Evolutionary conservation across 352 stramenopile genomes (phyloP), one percentile per base, ranked within the genome.

Genomic region (Phytophthora agathidicida): DNA sequence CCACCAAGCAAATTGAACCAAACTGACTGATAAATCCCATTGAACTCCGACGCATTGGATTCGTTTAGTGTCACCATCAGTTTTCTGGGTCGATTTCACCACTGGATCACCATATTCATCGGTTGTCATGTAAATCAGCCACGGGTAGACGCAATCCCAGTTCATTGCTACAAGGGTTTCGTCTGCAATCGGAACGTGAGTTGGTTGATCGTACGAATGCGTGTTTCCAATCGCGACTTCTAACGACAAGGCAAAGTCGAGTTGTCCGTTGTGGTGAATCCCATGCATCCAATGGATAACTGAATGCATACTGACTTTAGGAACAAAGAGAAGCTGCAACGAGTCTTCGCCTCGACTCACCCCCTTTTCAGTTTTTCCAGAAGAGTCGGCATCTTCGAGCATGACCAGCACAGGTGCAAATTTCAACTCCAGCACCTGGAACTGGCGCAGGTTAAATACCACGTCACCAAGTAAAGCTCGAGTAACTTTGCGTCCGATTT

Each of bases 131-230:
- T 66, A 75, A 2, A 89, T 71, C 0, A 93, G 54, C 20, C 84
- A 72, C 2, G 83, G 83, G 42, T 86, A 87, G 11, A 91, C 67
- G 46, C 76, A 83, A 36, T 93, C 83, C 83, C 83, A 93, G 30
- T 89, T 85, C 17, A 91, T 51, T 17, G 68, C 60, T 1, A 89
- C 9, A 4, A 93, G 61, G 4, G 73, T 59, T 49, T 92, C 76
- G 13, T 77, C 68, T 3, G 41, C 36, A 3, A 65, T 58, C 10
- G 82, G 82, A 11, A 89, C 71, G n/a, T 76, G 50, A 24, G 33
- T 32, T n/a, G 65, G 60, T 14, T 39, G 48, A 6, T 54, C 37
- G 10, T 35, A 43, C 1, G 41, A 31, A 1, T 54, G 19, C 5
- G 48, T 73, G 8, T 73, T 60, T 51, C 69, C 68, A 7, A 92